These are phyloP conservation scores for Isoetes engelmannii DNA, from an alignment of 83 land plant species.

Conservation along the genomic window DNA sequence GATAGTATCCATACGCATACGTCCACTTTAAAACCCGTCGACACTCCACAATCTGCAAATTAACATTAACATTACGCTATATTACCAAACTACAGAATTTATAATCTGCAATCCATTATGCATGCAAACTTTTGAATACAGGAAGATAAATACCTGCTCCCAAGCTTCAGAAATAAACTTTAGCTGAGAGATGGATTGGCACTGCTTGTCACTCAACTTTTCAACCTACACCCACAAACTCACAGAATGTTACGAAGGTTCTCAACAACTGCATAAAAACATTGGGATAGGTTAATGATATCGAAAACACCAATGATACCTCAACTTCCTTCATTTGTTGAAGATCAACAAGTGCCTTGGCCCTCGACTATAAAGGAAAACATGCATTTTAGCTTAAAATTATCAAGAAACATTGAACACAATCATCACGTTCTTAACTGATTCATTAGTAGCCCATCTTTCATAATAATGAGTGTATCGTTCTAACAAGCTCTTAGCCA, in stretches of 20 bases:
- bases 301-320: constrained; percentile 28
- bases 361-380: constrained; percentile 51
- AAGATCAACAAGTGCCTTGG: constrained; percentile 66
- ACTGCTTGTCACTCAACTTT: constrained; percentile 30
- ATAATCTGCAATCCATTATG: neutral
- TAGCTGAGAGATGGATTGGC: constrained; percentile 22
- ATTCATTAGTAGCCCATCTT: constrained; percentile 43
- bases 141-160: constrained; percentile 17
- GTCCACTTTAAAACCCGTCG: constrained; percentile 62
- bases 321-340: constrained; percentile 66
- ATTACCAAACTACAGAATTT: neutral
- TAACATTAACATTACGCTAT: neutral
- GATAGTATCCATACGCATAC: constrained; percentile 59
- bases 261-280: neutral
- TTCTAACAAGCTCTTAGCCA: constrained; percentile 41
- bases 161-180: constrained; percentile 36
- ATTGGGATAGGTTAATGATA: neutral
- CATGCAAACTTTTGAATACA: neutral
- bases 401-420: neutral
- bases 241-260: neutral
- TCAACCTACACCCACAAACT: constrained; percentile 33
- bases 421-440: constrained; percentile 12
- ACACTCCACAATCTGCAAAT: constrained; percentile 48
- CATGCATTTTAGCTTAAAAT: neutral
- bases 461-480: constrained; percentile 44